phyloP scores from a whole-genome alignment of 2,329 filamentous ascomycete genomes.

The Gaeumannomyces tritici region DNA sequence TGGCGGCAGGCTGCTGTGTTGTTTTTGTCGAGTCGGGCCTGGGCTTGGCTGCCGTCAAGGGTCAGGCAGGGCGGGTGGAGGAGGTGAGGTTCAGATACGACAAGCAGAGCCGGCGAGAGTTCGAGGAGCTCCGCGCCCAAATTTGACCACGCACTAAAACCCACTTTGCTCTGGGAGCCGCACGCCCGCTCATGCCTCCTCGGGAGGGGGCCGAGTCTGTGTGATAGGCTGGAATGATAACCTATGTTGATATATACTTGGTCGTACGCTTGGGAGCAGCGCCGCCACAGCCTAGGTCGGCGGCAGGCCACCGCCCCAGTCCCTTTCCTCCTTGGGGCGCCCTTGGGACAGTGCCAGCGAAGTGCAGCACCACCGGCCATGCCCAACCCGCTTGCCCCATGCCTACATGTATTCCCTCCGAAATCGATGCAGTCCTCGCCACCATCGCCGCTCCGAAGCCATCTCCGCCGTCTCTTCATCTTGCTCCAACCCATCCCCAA shows the following conservation, averaged over 20 bases:
- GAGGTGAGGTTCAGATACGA: slow-evolving; percentile 3
- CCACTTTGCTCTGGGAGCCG: slow-evolving; percentile 4
- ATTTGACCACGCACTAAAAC: slow-evolving; percentile 5
- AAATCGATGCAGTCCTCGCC: neutral
- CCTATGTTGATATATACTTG: neutral
- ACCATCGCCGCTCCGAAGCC: neutral
- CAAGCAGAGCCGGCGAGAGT: neutral
- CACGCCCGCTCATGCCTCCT: neutral
- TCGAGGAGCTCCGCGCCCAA: slow-evolving; percentile 1
- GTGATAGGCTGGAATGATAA: slow-evolving; percentile 4
- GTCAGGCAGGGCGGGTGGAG: slow-evolving; percentile 2
- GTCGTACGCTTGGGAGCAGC: neutral
- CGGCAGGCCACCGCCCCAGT: neutral
- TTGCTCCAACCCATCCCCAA: neutral
- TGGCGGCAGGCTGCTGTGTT: neutral
- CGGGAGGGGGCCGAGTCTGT: neutral
- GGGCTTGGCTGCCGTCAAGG: neutral
- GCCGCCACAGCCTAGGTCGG: neutral
- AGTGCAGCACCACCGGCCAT: neutral
- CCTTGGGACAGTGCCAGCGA: neutral
- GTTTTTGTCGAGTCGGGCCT: neutral
- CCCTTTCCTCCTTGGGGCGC: neutral
- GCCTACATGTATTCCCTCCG: neutral
- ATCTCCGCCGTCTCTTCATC: neutral
- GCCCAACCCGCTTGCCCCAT: neutral